Base-by-base conservation (phyloP, 345 rosid species). In the Leavenworthia alabamica region DNA sequence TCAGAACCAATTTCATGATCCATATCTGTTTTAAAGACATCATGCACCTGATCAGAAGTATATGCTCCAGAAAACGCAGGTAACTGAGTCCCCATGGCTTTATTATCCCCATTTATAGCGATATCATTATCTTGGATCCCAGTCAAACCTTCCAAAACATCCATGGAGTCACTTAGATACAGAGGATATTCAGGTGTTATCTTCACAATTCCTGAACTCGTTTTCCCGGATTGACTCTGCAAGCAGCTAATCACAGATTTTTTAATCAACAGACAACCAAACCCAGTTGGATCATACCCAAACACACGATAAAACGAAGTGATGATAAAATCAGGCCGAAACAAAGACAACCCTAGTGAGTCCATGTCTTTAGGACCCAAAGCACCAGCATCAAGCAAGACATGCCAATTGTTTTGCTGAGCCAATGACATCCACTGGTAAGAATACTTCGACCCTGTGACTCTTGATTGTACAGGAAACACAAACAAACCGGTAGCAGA, bases 371-470 rank as follows among this genome's bases (percentile, higher is more conserved):
- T 94, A 42, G 99, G 99, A 71, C 99, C 99, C 50, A 94, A 78
- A 22, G 99, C 83, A 2, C 99, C 99, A 27, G 99, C 99, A 64
- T 94, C 99, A 75, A 94, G 96, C 74, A 90, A 77, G 56, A 94
- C 99, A 59, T 94, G 99, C 99, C 99, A 94, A 60, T 84, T 79
- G 71, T 94, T 94, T 73, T 90, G 99, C 75, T 94, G 99, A 64
- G 99, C 99, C 52, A 90, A 68, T 4, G 97, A 90, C 99, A 94
- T 94, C 99, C 99, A 94, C 52, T 94, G 99, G 71, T 94, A 94
- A 0, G 99, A 94, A 73, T 94, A 94, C 77, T 94, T 94, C 1
- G 96, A 86, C 8, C 99, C 99, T 0, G 96, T 84, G 39, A 94
- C 99, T 66, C 99, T 83, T 16, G 97, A 90, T 57, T 94, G 99